A percentile compares a stretch with the other conserved stretches of the same genome.
Conservation (phyloP, 2,329 filamentous ascomycete genomes). For the Lachnellula hyalina region DNA sequence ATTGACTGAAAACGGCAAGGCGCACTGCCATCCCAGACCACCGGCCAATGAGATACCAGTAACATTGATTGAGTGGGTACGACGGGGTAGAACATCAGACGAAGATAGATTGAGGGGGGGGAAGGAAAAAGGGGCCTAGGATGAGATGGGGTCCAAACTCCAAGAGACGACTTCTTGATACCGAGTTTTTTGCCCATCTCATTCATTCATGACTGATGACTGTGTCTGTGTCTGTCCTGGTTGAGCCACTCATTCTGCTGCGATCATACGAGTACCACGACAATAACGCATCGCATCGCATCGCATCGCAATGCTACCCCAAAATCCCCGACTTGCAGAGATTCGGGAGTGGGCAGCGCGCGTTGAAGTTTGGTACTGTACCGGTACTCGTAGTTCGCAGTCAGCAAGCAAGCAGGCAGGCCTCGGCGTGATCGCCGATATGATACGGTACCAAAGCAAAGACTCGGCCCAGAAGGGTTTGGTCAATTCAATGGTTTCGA, state of each 20-base stretch:
- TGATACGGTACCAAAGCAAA: constrained; percentile 7
- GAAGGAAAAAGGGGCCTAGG: not conserved
- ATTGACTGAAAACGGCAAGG: not conserved
- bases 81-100: not conserved
- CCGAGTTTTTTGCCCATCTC: not conserved
- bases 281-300: not conserved
- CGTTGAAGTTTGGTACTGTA: not conserved
- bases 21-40: not conserved
- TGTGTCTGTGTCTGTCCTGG: not conserved
- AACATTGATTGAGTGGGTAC: not conserved
- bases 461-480: constrained; percentile 13
- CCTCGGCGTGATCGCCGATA: constrained; percentile 8
- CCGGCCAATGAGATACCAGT: not conserved
- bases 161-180: not conserved
- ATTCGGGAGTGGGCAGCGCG: not conserved
- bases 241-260: not conserved
- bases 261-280: not conserved
- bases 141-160: not conserved
- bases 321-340: not conserved
- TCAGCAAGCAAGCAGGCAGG: not conserved
- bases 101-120: not conserved
- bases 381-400: not conserved
- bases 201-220: not conserved
- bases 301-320: not conserved
- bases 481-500: constrained; percentile 3